Base-by-base conservation (phyloP, 202 grass and related monocot species). In the Schoenoplectus triqueter region DNA sequence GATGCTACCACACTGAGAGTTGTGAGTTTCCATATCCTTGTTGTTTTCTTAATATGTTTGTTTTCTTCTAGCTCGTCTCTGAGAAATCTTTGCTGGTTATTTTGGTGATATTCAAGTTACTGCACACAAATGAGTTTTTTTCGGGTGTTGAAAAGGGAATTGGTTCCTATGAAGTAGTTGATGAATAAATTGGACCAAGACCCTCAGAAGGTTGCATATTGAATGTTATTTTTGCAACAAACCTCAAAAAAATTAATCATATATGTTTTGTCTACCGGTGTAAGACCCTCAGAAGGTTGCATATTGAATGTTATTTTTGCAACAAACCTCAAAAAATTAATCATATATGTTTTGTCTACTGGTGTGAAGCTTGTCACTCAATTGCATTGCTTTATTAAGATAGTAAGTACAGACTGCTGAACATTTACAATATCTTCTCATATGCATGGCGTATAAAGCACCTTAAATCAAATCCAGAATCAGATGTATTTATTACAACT, bases 1-100 rank as follows among this genome's bases (percentile, higher is more conserved):
- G 95, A 95, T 89, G 83, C 88, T 9, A 84, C 80, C 90, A 86
- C 87, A 66, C 55, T 85, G 86, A 83, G 89, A 88, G 90, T 91
- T 89, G 96, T 98, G 88, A 94, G 90, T 81, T 88, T 10, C 42
- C 84, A 76, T 18, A 39, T 69, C 66, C 13, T 56, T 87, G 64
- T 81, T 82, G 4, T 65, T 83, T 59, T 13, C 31, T 48, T 44
- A 48, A 17, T 77, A n/a, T 63, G 31, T 31, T 39, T 10, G 31
- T 87, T 19, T 10, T 87, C 19, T 85, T 68, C 18, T 39, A 52
- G 20, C 44, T 60, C 17, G 51, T 42, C 5, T 15, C 49, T 22
- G 8, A 19, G n/a, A 73, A 61, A 44, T 15, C 5, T 17, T 17
- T 17, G 1, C 22, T 60, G 20, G 19, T 19, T 54, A 2, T 31